Evolutionary conservation across 2,329 filamentous ascomycete species (phyloP).

Genomic region (Lithohypha guttulata): DNA sequence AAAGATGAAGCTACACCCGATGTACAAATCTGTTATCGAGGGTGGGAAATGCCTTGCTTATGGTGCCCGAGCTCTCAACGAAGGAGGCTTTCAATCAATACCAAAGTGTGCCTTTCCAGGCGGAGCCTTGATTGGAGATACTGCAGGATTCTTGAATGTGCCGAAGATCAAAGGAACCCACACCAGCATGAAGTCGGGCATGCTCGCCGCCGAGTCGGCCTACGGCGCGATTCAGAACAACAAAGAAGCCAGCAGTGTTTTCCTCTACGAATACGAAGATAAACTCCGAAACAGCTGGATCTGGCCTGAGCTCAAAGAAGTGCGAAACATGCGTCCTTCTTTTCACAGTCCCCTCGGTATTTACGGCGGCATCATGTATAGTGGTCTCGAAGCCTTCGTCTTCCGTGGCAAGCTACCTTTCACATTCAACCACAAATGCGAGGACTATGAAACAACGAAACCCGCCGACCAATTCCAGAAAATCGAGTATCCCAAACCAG

Average conservation of each 20-base stretch:
- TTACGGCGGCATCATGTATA: conserved; percentile 85
- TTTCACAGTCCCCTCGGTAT: conserved; percentile 82
- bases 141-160: conserved; percentile 91
- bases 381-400: conserved; percentile 79
- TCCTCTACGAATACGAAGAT: conserved; percentile 91
- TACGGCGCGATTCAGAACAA: conserved; percentile 57
- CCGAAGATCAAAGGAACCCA: conserved; percentile 98
- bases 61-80: conserved; percentile 78
- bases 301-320: conserved; percentile 88
- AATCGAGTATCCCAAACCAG: conserved; percentile 95
- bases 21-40: conserved; percentile 77
- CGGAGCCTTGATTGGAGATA: conserved; percentile 89
- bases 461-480: conserved; percentile 67
- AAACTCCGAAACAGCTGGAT: conserved; percentile 74
- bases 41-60: conserved; percentile 97
- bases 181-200: conserved; percentile 93
- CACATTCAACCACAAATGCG: conserved; percentile 76
- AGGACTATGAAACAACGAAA: conserved; percentile 71
- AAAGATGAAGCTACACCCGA: conserved; percentile 95
- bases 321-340: conserved; percentile 93
- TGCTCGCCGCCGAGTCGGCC: conserved; percentile 87
- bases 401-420: conserved; percentile 78
- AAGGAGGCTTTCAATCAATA: conserved; percentile 95
- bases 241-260: conserved; percentile 57
- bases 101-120: conserved; percentile 95